Conservation (phyloP, 2,329 filamentous ascomycete species). For the Pestalotiopsis sp. region DNA sequence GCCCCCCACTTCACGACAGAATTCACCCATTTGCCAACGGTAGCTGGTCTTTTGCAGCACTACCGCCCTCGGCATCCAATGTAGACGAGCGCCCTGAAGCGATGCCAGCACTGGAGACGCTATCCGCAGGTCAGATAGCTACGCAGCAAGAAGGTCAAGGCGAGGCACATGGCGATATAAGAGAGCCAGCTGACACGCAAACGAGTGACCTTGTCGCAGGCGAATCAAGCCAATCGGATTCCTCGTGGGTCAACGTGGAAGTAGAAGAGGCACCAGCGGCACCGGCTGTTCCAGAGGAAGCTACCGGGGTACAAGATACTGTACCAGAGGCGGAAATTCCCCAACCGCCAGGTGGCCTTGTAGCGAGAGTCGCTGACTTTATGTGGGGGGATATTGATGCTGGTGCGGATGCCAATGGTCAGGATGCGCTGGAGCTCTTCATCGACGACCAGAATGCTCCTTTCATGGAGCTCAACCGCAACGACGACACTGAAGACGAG, state of each 20-base stretch:
- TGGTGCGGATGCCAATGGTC: conserved; percentile 48
- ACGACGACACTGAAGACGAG: conserved; percentile 36
- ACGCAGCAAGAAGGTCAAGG: not conserved
- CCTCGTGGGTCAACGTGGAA: not conserved
- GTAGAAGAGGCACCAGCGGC: not conserved
- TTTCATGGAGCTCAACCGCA: conserved; percentile 36
- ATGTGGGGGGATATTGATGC: conserved; percentile 60
- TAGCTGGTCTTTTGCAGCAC: conserved; percentile 47
- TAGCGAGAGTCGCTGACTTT: conserved; percentile 53
- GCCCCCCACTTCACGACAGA: conserved; percentile 42
- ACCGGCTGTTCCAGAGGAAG: conserved; percentile 7
- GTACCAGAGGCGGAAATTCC: not conserved
- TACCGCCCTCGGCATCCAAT: not conserved
- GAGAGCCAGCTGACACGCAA: not conserved
- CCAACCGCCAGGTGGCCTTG: conserved; percentile 36
- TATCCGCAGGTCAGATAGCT: not conserved
- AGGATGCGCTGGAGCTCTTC: conserved; percentile 62
- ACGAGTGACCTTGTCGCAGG: not conserved
- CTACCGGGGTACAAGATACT: conserved; percentile 10
- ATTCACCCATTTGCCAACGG: conserved; percentile 59
- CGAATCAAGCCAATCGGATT: not conserved
- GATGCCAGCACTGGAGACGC: not conserved
- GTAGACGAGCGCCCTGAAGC: not conserved
- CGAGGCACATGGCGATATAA: not conserved
- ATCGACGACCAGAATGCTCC: conserved; percentile 43